Base-by-base conservation (phyloP, 1,284 basidiomycete species). In the Rhodotorula sp. region DNA sequence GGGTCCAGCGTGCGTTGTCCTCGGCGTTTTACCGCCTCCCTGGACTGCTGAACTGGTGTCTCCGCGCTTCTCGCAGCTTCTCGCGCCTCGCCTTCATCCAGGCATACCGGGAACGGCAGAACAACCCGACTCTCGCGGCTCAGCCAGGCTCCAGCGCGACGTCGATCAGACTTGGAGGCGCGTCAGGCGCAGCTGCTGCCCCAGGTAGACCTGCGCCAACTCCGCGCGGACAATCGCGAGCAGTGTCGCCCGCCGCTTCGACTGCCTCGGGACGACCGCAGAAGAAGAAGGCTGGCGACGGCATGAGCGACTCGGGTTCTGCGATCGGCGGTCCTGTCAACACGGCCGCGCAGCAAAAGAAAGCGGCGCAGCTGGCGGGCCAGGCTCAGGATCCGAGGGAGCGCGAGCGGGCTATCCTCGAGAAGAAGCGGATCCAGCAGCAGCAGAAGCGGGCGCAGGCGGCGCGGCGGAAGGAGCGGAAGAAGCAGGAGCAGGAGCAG, bases 71-170 rank as follows among this genome's bases (percentile, higher is more conserved):
- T 29, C 29, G 24, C 54, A 76, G 74, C 4, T 77, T 77, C 57
- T 67, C 76, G 1, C 75, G 76, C 2, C 63, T 77, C 44, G 76
- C 75, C 22, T 77, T 76, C 67, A 74, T 77, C 29, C 71, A 76
- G 58, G 64, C 74, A n/a, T 75, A 74, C 62, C 75, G 76, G 36
- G 73, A 76, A 36, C 72, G 72, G 24, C 70, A 74, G 47, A 49
- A 68, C 22, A 75, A 75, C 57, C 64, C 73, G 17, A 57, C 63
- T 0, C 47, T 66, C 20, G 63, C 59, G 8, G 64, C 67, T 20
- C 71, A 70, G 36, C 63, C 74, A 0, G 67, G 67, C 24, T 55
- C 66, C 5, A 62, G 57, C 22, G 52, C 65, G n/a, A 73, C 71
- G 15, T 66, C 68, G 11, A 72, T 72, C 57, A 57, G 68, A 11